A percentile compares a stretch with the other conserved stretches of the same genome.
These are phyloP conservation scores for Tricharina praecox DNA, from an alignment of 495 filamentous ascomycete genomes.

Conservation along the genomic window DNA sequence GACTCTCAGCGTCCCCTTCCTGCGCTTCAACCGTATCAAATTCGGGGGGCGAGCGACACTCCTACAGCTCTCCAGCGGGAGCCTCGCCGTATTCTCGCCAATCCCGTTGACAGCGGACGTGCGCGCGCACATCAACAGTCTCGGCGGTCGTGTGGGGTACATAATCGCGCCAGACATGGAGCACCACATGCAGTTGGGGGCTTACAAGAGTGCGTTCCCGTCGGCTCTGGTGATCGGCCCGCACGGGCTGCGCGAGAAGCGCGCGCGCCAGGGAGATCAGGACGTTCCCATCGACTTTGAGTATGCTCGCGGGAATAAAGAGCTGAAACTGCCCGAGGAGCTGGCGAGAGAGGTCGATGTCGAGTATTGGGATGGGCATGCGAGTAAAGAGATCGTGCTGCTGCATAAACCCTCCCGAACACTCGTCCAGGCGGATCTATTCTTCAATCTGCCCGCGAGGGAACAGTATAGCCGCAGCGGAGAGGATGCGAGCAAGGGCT, in stretches of 20 bases:
- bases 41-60: conserved; percentile 71
- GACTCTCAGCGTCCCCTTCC: conserved; percentile 71
- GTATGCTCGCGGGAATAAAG: conserved; percentile 41
- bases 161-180: conserved; percentile 74
- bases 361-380: conserved; percentile 62
- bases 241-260: conserved; percentile 74
- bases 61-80: conserved; percentile 62
- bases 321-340: conserved; percentile 45
- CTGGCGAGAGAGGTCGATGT: conserved; percentile 76
- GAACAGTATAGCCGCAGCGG: conserved; percentile 63
- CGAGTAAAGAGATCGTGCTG: conserved; percentile 76
- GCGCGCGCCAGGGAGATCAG: conserved; percentile 44
- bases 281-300: conserved; percentile 52
- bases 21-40: conserved; percentile 60
- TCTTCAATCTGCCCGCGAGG: conserved; percentile 77
- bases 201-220: conserved; percentile 69
- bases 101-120: conserved; percentile 64
- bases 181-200: conserved; percentile 77
- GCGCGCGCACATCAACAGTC: conserved; percentile 43
- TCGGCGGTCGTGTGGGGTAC: conserved; percentile 62
- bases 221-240: conserved; percentile 63
- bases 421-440: conserved; percentile 75
- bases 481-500: conserved; percentile 36
- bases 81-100: conserved; percentile 82
- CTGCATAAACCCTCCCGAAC: conserved; percentile 56